Evolutionary conservation across 1,284 basidiomycete genomes (phyloP).

Genomic region (Takashimella koratensis): DNA sequence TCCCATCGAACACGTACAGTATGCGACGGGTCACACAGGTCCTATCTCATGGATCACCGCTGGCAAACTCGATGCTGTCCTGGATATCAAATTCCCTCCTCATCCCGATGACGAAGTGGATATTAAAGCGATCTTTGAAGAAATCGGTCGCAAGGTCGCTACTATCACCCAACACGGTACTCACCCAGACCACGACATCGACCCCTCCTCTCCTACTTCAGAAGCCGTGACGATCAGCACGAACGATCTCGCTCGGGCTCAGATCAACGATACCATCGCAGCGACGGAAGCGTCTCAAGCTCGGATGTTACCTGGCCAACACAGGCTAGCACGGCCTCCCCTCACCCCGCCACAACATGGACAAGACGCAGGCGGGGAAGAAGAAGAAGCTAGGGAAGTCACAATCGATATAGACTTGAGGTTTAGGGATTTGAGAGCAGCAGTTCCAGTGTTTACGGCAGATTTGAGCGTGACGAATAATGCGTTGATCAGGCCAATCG

Average conservation of each 20-base stretch:
- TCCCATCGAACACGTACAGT: slow-evolving; percentile 93
- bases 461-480: slow-evolving; percentile 89
- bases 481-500: slow-evolving; percentile 93
- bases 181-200: slow-evolving; percentile 30
- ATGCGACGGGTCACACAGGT: slow-evolving; percentile 69
- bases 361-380: slow-evolving; percentile 7
- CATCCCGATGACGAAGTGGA: slow-evolving; percentile 66
- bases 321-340: slow-evolving; percentile 79
- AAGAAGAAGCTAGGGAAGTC: slow-evolving; percentile 53
- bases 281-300: slow-evolving; percentile 47
- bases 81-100: slow-evolving; percentile 95
- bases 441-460: slow-evolving; percentile 82
- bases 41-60: slow-evolving; percentile 96
- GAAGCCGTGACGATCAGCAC: slow-evolving; percentile 2
- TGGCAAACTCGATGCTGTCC: slow-evolving; percentile 92
- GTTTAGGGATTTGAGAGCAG: slow-evolving; percentile 94
- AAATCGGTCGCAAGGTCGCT: slow-evolving; percentile 80
- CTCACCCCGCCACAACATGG: slow-evolving; percentile 61
- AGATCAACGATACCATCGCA: slow-evolving; percentile 51
- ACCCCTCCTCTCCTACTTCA: not conserved
- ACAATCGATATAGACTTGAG: slow-evolving; percentile 88
- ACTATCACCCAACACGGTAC: slow-evolving; percentile 46
- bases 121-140: slow-evolving; percentile 84
- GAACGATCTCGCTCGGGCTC: slow-evolving; percentile 35
- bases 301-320: slow-evolving; percentile 79